Base-by-base conservation (phyloP, 1,284 basidiomycete genomes). In the Trichosporon inkin region DNA sequence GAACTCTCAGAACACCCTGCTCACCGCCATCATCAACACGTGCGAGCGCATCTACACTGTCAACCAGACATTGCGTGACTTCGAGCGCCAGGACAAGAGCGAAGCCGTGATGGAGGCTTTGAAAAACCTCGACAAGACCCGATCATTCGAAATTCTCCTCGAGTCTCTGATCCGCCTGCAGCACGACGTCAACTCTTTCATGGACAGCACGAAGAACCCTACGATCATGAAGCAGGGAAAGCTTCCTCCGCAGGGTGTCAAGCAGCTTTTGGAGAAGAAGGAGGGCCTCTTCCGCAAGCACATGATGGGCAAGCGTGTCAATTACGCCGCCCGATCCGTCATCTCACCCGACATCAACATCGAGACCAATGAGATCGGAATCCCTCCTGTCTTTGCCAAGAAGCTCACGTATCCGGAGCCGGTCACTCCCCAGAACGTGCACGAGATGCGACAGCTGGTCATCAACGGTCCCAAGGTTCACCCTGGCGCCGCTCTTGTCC, bases 221-320 rank as follows among this genome's bases (percentile, higher is more conserved):
- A 82, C 87, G 32, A 84, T 86, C 4, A 81, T 90, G 66, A 84
- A 89, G 62, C 88, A 91, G 73, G 95, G 95, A 17, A 93, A 92
- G 72, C 81, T 92, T n/a, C 93, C 94, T 20, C 92, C 94, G 19
- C 84, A 88, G 41, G 96, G 96, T 72, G 87, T 99, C 68, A 99
- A 99, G 82, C 96, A 99, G 78, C 85, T 88, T 13, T 80, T 99
- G 67, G 96, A 99, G 80, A 99, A 99, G 84, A 99, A 99, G 80
- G 96, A 99, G 70, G 96, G 96, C 60, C 78, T 99, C 55, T 99
- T 99, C 84, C 84, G 96, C 64, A 97, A 95, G 80, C 88, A 99
- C 76, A 99, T 99, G 96, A 99, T 99, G 96, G 96, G 96, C 40
- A 99, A 99, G 83, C 93, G 95, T 76, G 96, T 99, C 71, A 99